Base-by-base conservation (phyloP, 75 land plant genomes). In the Isoetes taiwanensis region DNA sequence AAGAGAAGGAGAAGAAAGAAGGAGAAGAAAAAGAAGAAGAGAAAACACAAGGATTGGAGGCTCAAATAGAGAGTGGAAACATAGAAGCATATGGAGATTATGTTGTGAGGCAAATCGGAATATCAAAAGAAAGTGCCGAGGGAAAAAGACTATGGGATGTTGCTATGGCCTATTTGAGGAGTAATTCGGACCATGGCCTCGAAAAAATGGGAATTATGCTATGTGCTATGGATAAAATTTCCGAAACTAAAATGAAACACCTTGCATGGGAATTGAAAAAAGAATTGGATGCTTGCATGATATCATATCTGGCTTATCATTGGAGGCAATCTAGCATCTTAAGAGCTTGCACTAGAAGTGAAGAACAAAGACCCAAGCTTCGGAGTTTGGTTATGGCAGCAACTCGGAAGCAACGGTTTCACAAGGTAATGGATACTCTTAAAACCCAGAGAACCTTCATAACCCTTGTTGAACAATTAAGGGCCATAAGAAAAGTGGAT, bases 241-340 rank as follows among this genome's bases (percentile, higher is more conserved):
- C n/a, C n/a, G n/a, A n/a, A n/a, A n/a, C n/a, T n/a, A n/a, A 75
- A 1, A 57, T 57, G 1, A 66, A 83, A 17, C 19, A 68, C 23
- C 35, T 87, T 21, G 63, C 57, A 59, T 53, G 40, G 28, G 75
- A 73, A 60, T 46, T 87, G 10, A 28, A 78, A 2, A 66, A 78
- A 39, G 94, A 87, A 59, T 48, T 87, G 32, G 94, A 87, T 10
- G 71, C 38, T 34, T 87, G 94, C 70, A 75, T 76, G 10, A 65
- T 87, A 12, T 57, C 75, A 11, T 87, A 87, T 54, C 84, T 87
- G 52, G 80, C 81, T 1, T 84, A 71, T 64, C 84, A 84, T 35
- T 87, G 94, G 94, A 42, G 25, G 16, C 79, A 80, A 54, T 61
- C 89, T 25, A 23, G 61, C 32, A 20, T 2, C 60, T 53, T 5